phyloP scores from a whole-genome alignment of 108 stramenopile genomes.

The Bacterosira constricta region DNA sequence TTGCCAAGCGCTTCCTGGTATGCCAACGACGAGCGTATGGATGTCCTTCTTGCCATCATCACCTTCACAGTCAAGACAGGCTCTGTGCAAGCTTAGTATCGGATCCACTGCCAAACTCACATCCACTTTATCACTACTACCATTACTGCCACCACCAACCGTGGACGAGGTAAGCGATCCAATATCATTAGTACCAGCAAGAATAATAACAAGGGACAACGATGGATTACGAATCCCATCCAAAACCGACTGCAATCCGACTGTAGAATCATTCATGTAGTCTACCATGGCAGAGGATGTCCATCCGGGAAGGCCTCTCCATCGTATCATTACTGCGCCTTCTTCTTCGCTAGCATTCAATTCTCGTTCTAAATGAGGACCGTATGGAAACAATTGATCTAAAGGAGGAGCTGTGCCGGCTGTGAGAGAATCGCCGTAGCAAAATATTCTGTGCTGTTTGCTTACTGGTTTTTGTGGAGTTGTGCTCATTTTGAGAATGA shows the following conservation, averaged over 20 bases:
- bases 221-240: slow-evolving; percentile 46
- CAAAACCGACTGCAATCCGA: slow-evolving; percentile 45
- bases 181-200: slow-evolving; percentile 80
- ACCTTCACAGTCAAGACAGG: slow-evolving; percentile 18
- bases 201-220: slow-evolving; percentile 54
- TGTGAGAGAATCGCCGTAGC: slow-evolving; percentile 82
- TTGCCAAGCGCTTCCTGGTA: slow-evolving; percentile 76
- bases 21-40: slow-evolving; percentile 63
- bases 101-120: slow-evolving; percentile 5
- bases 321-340: slow-evolving; percentile 47
- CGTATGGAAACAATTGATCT: slow-evolving; percentile 59
- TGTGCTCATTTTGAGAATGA: too few species aligned
- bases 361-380: slow-evolving; percentile 59
- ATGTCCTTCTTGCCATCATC: slow-evolving; percentile 2
- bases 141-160: background rate
- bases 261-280: slow-evolving; percentile 25
- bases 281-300: slow-evolving; percentile 60
- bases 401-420: slow-evolving; percentile 64
- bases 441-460: too few species aligned
- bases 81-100: slow-evolving; percentile 43
- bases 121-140: background rate
- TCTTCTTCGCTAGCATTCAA: slow-evolving; percentile 8
- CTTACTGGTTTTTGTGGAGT: too few species aligned
- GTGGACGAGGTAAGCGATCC: slow-evolving; percentile 47
- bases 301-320: slow-evolving; percentile 75